Base-by-base conservation (phyloP, 1,284 basidiomycete genomes). In the Marasmius tenuissimus region DNA sequence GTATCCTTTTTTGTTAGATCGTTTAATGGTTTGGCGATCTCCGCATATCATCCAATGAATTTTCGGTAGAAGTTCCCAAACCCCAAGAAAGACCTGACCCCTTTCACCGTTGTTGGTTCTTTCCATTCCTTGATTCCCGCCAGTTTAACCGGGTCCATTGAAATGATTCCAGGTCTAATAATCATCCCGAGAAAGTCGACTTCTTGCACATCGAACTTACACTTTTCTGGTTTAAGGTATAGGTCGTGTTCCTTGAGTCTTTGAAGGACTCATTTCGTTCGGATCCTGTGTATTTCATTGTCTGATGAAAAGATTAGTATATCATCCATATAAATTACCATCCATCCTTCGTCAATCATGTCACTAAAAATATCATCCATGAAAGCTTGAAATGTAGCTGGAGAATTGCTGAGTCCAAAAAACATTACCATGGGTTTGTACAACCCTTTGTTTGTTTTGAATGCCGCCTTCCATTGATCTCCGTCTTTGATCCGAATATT, bases 371-470 rank as follows among this genome's bases (percentile, higher is more conserved):
- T 62, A 12, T 65, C 58, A 51, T 71, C 65, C 67, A 70, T 70
- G 63, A 71, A 65, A 3, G 60, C 42, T 52, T 71, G 70, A 57
- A 71, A 73, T 1, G 68, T 68, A 0, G 75, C 71, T 0, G 70
- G 76, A 0, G 67, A 65, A 59, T 77, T 77, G 37, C 66, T 70
- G 1, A 77, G 60, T 0, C 75, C 70, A 61, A 76, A 73, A 18
- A 71, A 73, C 71, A 76, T 75, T n/a, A 76, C 73, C 1, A 67
- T 56, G 14, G 66, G 72, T 64, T 70, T 63, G 37, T 63, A 69
- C 2, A 66, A 38, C 5, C 69, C 65, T 45, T 5, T 45, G 42
- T 45, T 27, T 2, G 27, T 27, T 27, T 27, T 27, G 27, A 27
- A 27, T 2, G 27, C 27, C 27, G 27, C 27, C 27, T 27, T 27